Base-by-base conservation (phyloP, 78 protist species). In the Pirum gemmata region DNA sequence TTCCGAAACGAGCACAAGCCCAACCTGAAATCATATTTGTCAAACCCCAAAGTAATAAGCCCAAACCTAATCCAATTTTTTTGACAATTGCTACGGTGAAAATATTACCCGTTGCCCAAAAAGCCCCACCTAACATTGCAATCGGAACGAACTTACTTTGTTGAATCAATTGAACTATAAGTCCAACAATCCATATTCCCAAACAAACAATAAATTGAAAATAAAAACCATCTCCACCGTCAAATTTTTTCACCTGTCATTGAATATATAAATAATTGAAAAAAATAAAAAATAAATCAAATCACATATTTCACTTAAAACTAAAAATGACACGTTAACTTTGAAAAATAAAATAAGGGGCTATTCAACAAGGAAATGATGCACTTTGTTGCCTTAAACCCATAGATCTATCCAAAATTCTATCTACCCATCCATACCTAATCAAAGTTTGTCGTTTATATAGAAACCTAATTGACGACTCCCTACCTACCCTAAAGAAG, bases 41-140 rank as follows among this genome's bases (percentile, higher is more conserved):
- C 27, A 83, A 41, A 2, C 93, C 84, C 97, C 97, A 95, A 38
- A 93, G n/a, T 26, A 91, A 74, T 67, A 95, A 31, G 1, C 95
- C 97, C 26, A 94, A 73, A 2, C 94, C 92, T 18, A 95, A 79
- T 29, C 97, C 97, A 38, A 92, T 86, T 2, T 88, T 25, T 25
- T 93, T 79, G 8, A 95, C 93, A 72, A 94, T 89, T 1, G 95
- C 93, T 34, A 94, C 94, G n/a, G 85, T 85, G 39, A 90, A 41
- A 34, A 85, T 40, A 72, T 95, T 95, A 33, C 90, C 92, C 27
- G 92, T 83, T 29, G 78, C 2, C 94, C 94, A 93, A 33, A 93
- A 40, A 51, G 87, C 27, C 25, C 94, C 94, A 35, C 93, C 93
- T 35, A 93, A 80, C 87, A 89, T 37, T 25, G 87, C 94, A 38